phyloP scores from a whole-genome alignment of 768 basidiomycete species.

The Glaciozyma antarctica region DNA sequence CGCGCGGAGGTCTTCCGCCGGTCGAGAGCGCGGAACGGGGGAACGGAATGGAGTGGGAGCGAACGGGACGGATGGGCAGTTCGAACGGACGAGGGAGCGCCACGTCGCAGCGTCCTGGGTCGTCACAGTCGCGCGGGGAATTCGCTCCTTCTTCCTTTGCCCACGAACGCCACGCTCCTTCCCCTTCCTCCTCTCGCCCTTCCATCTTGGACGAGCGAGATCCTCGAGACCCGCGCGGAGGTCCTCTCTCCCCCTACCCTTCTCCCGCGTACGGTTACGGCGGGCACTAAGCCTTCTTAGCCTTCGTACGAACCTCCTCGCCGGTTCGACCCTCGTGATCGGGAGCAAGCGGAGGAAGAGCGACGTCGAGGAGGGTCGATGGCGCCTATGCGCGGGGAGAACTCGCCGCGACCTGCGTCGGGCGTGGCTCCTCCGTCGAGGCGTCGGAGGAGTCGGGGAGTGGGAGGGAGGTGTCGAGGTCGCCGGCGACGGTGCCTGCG shows the following conservation, averaged over 20 bases:
- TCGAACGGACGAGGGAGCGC: slow-evolving; percentile 14
- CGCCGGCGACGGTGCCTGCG: slow-evolving; percentile 13
- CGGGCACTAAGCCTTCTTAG: too few species aligned
- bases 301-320: background rate
- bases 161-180: slow-evolving; percentile 10
- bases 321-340: background rate
- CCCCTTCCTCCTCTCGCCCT: background rate
- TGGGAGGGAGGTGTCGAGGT: too few species aligned
- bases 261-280: background rate
- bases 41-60: slow-evolving; percentile 20
- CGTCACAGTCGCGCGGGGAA: slow-evolving; percentile 3
- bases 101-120: slow-evolving; percentile 3
- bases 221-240: background rate
- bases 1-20: background rate
- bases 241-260: background rate
- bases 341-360: background rate
- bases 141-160: slow-evolving; percentile 2
- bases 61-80: background rate
- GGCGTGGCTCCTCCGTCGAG: too few species aligned
- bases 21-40: background rate
- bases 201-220: background rate
- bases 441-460: too few species aligned
- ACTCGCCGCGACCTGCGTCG: too few species aligned
- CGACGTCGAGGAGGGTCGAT: too few species aligned
- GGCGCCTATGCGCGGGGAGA: too few species aligned